phyloP scores from a whole-genome alignment of 2,329 filamentous ascomycete species.

The Hirsutella minnesotensis region DNA sequence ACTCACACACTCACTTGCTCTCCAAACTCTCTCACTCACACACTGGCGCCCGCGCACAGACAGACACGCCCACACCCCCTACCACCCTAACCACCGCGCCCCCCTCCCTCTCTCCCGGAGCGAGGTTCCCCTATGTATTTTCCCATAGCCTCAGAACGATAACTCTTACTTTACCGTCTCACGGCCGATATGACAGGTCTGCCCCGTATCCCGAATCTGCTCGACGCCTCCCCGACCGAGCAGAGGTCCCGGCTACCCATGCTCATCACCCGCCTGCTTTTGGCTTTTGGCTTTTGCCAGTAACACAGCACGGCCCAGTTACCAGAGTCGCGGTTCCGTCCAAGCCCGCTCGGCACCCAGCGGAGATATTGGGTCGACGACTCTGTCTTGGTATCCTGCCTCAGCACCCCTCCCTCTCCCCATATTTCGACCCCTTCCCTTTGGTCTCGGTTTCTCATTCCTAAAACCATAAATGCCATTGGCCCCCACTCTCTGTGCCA shows the following conservation, averaged over 20 bases:
- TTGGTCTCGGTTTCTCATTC: slow-evolving; percentile 1
- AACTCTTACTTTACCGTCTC: slow-evolving; percentile 5
- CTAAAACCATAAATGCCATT: slow-evolving; percentile 22
- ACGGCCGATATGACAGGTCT: slow-evolving; percentile 24
- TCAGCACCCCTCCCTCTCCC: slow-evolving; percentile 2
- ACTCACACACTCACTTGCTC: neutral
- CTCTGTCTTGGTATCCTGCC: slow-evolving; percentile 4
- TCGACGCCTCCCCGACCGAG: slow-evolving; percentile 9
- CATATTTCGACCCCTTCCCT: neutral
- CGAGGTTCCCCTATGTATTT: neutral
- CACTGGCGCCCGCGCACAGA: neutral
- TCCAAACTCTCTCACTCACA: no score
- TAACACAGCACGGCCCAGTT: slow-evolving; percentile 6
- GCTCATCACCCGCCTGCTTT: no score
- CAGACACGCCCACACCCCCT: neutral
- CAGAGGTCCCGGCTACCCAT: slow-evolving; percentile 7
- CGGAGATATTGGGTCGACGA: slow-evolving; percentile 3
- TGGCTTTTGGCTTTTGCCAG: slow-evolving; percentile 5
- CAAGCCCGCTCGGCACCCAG: neutral
- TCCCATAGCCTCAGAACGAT: slow-evolving; percentile 6
- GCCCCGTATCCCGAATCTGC: slow-evolving; percentile 6
- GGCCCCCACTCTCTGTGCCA: slow-evolving; percentile 13
- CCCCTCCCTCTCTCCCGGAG: neutral
- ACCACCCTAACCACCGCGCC: no score
- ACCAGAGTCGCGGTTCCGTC: slow-evolving; percentile 10